Evolutionary conservation across 176 grass and related monocot genomes (phyloP), one percentile per base, ranked within the genome.

Genomic region (Lolium multiflorum): DNA sequence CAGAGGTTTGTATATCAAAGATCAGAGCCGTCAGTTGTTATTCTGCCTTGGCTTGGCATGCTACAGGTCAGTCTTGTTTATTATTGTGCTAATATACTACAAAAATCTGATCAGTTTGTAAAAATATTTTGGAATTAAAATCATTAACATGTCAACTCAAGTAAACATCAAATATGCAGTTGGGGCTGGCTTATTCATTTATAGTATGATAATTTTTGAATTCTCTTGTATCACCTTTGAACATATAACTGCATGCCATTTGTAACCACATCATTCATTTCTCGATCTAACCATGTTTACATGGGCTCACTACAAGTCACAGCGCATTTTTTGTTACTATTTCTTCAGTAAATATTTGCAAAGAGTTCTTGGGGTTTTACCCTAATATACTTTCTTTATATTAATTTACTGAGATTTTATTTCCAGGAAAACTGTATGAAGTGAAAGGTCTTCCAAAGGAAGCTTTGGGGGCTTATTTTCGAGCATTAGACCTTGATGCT

Each of bases 391-490:
- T 75, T 66, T 16, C 9, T 79, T 87, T 57, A 50, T 74, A 80
- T 79, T 92, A 31, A 62, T 59, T 92, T 61, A 70, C 31, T 68
- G 7, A 44, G 10, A 71, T 81, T 63, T 68, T 49, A 72, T 90
- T 92, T 91, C 62, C 90, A 99, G 97, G 97, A 64, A 87, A 93
- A 84, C 59, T 94, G 18, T 74, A 91, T 87, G 94, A 99, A 93
- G 84, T 81, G 35, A 88, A 88, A 89, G 85, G 89, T 76, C 89
- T 81, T 76, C 74, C 58, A 74, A 91, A 87, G 75, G 90, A 99
- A 90, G 94, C 94, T 72, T 70, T 93, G 60, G 76, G 89, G 66
- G 89, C 90, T 84, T 99, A 97, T 88, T 85, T 58, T 62, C 91
- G 82, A 80, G 90, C 94, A 31, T 81, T 99, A 87, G 83, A 94